Base-by-base conservation (phyloP, 139 green algal genomes). In the Medakamo hakoo region DNA sequence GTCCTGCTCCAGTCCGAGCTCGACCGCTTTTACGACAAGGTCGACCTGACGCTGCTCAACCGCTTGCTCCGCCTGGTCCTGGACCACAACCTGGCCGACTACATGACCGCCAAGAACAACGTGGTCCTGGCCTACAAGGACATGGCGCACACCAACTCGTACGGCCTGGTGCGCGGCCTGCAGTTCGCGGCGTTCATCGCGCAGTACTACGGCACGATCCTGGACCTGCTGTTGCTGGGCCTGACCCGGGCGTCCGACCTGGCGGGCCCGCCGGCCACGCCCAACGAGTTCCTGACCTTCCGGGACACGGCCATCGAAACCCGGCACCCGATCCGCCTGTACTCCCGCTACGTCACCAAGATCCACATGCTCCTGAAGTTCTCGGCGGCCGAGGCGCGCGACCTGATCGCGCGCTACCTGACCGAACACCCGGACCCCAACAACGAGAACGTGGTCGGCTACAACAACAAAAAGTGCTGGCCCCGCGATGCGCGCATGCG, bases 391-490 rank as follows among this genome's bases (percentile, higher is more conserved):
- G 93, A 99, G 76, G 80, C 86, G 26, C 83, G 82, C 65, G 89
- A 95, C 67, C 75, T 96, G 4, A 95, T 96, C 71, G 82, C 91
- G 80, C 84, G 89, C 59, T 99, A 95, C 82, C 80, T 99, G 4
- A 98, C 93, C 23, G 93, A 99, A 86, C 87, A 99, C 76, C 93
- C 93, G 0, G 93, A 99, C 80, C 93, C 93, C 73, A 99, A 99
- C 83, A 99, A 99, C 71, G 93, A 98, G 71, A 99, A 99, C 82
- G 96, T 98, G 58, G 91, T 99, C 48, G 93, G 93, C 25, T 98
- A 97, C 78, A 98, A 99, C 84, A 99, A 99, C 82, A 92, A 95
- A 80, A 94, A 91, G 82, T 99, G 93, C 82, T 99, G 93, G 93
- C 93, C 93, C 29, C 78, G 93, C 24, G 93, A 99, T 71, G 87